Conservation (phyloP, 2,329 filamentous ascomycete species). For the Graphilbum ipis-grandicollis region DNA sequence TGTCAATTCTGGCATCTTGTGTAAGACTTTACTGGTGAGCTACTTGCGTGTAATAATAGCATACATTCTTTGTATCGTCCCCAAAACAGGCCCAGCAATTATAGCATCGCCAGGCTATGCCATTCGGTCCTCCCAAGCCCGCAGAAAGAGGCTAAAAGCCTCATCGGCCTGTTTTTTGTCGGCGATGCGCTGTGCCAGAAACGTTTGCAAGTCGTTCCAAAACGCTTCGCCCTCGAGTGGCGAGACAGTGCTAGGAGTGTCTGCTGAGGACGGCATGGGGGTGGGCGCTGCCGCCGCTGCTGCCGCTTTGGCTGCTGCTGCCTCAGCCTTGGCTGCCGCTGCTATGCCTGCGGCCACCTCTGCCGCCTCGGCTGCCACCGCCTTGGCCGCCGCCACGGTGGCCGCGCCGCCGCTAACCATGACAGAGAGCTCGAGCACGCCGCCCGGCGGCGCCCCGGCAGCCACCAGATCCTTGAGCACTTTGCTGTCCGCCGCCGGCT, state of each 20-base stretch:
- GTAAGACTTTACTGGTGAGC: no score
- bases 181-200: slow-evolving; percentile 61
- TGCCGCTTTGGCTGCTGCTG: slow-evolving; percentile 9
- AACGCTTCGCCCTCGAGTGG: slow-evolving; percentile 57
- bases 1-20: no score
- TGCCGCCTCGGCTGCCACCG: slow-evolving; percentile 24
- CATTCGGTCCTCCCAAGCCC: slow-evolving; percentile 41
- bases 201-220: slow-evolving; percentile 72
- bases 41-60: no score
- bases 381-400: slow-evolving; percentile 16
- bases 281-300: not conserved
- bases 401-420: slow-evolving; percentile 73
- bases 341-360: no score
- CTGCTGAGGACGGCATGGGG: not conserved
- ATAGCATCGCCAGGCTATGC: slow-evolving; percentile 1
- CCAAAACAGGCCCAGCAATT: no score
- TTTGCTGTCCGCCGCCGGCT: slow-evolving; percentile 65
- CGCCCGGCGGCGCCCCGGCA: slow-evolving; percentile 18
- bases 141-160: slow-evolving; percentile 49
- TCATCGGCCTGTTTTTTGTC: slow-evolving; percentile 49
- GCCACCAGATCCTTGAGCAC: slow-evolving; percentile 56
- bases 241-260: not conserved
- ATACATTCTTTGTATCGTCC: no score
- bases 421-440: slow-evolving; percentile 57
- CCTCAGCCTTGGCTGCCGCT: slow-evolving; percentile 21